These are phyloP conservation scores for Trichocomaceae sp. DNA, from an alignment of 2,329 filamentous ascomycete genomes.

Conservation along the genomic window DNA sequence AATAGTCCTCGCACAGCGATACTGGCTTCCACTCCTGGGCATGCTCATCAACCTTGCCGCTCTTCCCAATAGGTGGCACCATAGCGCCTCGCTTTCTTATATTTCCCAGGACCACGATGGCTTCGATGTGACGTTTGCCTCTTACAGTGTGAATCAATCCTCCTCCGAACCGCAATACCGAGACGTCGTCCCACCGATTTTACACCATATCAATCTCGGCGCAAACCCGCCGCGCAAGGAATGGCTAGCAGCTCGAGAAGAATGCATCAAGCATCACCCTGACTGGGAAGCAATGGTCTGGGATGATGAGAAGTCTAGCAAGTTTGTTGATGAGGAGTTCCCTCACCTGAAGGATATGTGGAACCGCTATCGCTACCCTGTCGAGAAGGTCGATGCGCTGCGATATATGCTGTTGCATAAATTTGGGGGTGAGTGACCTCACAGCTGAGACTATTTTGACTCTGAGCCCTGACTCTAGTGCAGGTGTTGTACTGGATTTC, in stretches of 20 bases:
- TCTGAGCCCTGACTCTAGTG: not conserved
- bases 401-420: constrained; percentile 20
- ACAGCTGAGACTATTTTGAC: not conserved
- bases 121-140: constrained; percentile 12
- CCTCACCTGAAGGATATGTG: constrained; percentile 17
- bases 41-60: constrained; percentile 7
- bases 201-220: constrained; percentile 17
- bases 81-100: not conserved
- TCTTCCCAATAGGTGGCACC: constrained; percentile 11
- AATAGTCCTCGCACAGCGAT: constrained; percentile 4
- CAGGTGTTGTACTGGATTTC: constrained; percentile 28
- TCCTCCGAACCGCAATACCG: constrained; percentile 3
- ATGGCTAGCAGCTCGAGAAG: constrained; percentile 16
- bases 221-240: constrained; percentile 11
- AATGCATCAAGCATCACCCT: constrained; percentile 16
- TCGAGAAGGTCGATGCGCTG: constrained; percentile 20
- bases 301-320: constrained; percentile 14
- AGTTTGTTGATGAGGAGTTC: constrained; percentile 16
- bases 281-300: constrained; percentile 17
- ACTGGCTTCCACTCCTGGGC: constrained; percentile 6
- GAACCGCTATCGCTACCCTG: constrained; percentile 17
- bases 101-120: constrained; percentile 9
- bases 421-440: constrained; percentile 15
- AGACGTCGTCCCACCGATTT: constrained; percentile 12
- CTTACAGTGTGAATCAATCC: constrained; percentile 10